Conservation (phyloP, 257 asterid genomes). For the Solanum corneliomulleri region DNA sequence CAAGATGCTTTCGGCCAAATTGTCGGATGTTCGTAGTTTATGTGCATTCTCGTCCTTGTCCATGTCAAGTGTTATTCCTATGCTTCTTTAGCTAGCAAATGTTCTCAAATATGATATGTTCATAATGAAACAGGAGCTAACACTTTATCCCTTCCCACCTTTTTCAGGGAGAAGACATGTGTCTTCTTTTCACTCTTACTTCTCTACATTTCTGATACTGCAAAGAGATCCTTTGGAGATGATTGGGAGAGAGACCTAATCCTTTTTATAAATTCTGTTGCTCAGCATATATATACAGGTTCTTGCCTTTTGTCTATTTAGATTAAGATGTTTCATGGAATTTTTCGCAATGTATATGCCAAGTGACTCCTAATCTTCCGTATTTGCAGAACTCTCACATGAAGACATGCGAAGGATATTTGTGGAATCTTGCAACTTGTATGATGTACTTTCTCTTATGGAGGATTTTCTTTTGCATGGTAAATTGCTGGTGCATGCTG, state of each 20-base stretch:
- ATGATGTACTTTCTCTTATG: conserved; percentile 40
- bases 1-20: background rate
- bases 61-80: background rate
- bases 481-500: conserved; percentile 31
- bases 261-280: conserved; percentile 30
- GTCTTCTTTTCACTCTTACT: conserved; percentile 51
- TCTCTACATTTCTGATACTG: conserved; percentile 38
- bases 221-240: conserved; percentile 10
- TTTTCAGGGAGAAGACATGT: conserved; percentile 67
- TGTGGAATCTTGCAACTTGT: conserved; percentile 36
- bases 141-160: background rate
- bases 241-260: conserved; percentile 17
- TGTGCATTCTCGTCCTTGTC: background rate
- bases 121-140: background rate
- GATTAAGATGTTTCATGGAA: background rate
- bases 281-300: conserved; percentile 44
- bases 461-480: conserved; percentile 60
- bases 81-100: background rate
- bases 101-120: background rate
- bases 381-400: conserved; percentile 52
- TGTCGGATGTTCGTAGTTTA: background rate
- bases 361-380: background rate
- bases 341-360: background rate
- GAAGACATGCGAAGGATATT: conserved; percentile 30
- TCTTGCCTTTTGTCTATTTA: background rate